Conservation (phyloP, 108 stramenopile genomes). For the Aurantiochytrium sp. region DNA sequence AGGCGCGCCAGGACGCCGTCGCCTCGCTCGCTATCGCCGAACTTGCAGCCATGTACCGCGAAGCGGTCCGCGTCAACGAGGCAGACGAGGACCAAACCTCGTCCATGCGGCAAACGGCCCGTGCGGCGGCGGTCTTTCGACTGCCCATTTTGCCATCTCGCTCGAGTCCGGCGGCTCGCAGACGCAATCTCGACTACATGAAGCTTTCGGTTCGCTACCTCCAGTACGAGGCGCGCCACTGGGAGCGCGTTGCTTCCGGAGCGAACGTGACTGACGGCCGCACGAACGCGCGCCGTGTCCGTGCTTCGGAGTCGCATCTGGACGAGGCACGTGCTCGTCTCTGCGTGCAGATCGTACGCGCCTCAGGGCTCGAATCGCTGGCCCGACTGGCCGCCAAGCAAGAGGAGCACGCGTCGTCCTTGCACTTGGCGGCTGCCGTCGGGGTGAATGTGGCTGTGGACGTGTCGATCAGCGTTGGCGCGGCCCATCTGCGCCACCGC, state of each 20-base stretch:
- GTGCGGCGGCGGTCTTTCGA: background rate
- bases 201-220: background rate
- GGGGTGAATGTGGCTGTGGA: background rate
- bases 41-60: background rate
- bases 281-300: background rate
- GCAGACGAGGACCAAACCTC: background rate
- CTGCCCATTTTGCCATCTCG: background rate
- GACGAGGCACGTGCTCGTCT: background rate
- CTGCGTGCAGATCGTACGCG: background rate
- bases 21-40: background rate
- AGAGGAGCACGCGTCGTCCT: background rate
- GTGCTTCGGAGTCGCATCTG: background rate
- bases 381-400: slow-evolving; percentile 6
- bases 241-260: background rate
- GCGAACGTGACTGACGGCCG: no score
- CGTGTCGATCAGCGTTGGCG: background rate
- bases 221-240: background rate
- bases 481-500: background rate
- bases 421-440: background rate
- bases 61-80: background rate
- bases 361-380: background rate
- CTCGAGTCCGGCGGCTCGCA: background rate
- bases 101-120: background rate
- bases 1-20: background rate
- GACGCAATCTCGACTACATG: background rate